Evolutionary conservation across 805 yeast genomes (phyloP).

Genomic region (Kluyveromyces dobzhanskii): DNA sequence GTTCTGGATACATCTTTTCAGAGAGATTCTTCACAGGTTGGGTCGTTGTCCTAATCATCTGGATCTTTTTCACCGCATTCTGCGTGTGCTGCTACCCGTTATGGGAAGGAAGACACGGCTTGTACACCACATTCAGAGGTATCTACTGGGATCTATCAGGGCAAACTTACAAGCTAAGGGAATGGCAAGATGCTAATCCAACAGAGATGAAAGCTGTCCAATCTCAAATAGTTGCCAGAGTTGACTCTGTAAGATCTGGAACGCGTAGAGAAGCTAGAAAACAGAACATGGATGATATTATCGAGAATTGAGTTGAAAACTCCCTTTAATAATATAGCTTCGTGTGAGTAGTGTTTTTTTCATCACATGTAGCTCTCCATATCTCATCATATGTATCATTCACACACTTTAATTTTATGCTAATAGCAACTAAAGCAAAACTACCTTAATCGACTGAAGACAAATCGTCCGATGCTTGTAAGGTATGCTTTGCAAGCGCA

Average conservation of each 20-base stretch:
- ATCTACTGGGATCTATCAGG: constrained; percentile 82
- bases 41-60: constrained; percentile 73
- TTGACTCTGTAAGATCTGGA: constrained; percentile 1
- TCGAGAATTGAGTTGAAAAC: background rate
- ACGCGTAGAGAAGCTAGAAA: background rate
- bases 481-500: too few relatives aligned
- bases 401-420: too few relatives aligned
- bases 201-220: constrained; percentile 68
- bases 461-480: too few relatives aligned
- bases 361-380: too few relatives aligned
- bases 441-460: too few relatives aligned
- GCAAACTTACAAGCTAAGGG: constrained; percentile 59
- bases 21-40: constrained; percentile 80
- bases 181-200: constrained; percentile 70
- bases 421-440: too few relatives aligned
- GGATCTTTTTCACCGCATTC: constrained; percentile 64
- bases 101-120: constrained; percentile 63
- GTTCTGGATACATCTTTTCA: constrained; percentile 66
- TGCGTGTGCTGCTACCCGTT: constrained; percentile 63
- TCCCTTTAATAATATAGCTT: too few relatives aligned
- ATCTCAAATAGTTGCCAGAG: constrained; percentile 46
- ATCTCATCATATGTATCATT: too few relatives aligned
- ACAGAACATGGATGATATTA: background rate
- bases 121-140: constrained; percentile 60
- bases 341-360: too few relatives aligned